These are phyloP conservation scores for Colletotrichum sp. DNA, from an alignment of 2,329 filamentous ascomycete genomes.

Conservation along the genomic window DNA sequence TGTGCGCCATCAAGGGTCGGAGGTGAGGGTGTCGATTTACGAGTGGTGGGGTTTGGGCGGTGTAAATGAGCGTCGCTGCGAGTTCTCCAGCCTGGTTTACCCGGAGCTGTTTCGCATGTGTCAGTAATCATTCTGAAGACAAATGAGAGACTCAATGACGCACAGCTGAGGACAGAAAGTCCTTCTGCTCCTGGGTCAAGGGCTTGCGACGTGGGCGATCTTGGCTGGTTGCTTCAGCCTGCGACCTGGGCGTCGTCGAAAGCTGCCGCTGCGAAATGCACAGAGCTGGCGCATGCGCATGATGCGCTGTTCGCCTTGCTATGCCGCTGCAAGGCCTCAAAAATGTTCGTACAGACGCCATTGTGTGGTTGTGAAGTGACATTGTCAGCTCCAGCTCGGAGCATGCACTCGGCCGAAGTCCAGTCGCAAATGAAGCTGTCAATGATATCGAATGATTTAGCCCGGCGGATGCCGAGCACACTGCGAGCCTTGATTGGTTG, in stretches of 20 bases:
- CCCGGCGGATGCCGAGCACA: neutral
- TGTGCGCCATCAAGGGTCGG: slow-evolving; percentile 90
- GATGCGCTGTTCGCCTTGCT: neutral
- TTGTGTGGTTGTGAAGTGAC: neutral
- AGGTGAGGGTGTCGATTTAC: slow-evolving; percentile 84
- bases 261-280: neutral
- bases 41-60: slow-evolving; percentile 83
- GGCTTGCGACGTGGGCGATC: slow-evolving; percentile 51
- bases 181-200: slow-evolving; percentile 71
- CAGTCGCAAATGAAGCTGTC: neutral
- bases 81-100: slow-evolving; percentile 98
- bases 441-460: slow-evolving; percentile 19
- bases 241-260: slow-evolving; percentile 3
- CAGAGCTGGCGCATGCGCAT: neutral
- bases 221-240: slow-evolving; percentile 1
- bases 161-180: slow-evolving; percentile 78
- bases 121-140: neutral
- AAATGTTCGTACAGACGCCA: slow-evolving; percentile 2
- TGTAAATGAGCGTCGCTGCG: slow-evolving; percentile 95
- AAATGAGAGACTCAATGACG: slow-evolving; percentile 28
- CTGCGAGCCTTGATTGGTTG: slow-evolving; percentile 10
- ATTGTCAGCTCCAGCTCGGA: neutral
- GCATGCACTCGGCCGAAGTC: neutral
- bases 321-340: neutral
- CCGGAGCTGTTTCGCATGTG: slow-evolving; percentile 64